Percentiles rank a stretch among this genome's conserved stretches.
These are phyloP conservation scores for Penicillium soppii DNA, from an alignment of 495 filamentous ascomycete species.

Conservation along the genomic window DNA sequence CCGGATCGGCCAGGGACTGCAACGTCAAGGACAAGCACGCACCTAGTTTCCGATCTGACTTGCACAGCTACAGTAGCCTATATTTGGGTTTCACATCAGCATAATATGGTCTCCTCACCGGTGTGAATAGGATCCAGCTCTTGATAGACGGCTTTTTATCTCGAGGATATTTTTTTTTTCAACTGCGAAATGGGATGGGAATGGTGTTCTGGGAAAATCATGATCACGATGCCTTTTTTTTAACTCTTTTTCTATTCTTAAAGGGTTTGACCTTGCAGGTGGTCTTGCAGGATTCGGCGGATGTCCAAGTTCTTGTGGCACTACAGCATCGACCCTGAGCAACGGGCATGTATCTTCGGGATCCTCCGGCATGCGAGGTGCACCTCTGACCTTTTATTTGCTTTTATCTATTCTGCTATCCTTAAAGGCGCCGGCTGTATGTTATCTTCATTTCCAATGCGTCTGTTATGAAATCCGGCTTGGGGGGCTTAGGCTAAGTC, in stretches of 20 bases:
- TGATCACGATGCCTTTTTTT: conserved; percentile 23
- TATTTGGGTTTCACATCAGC: conserved; percentile 10
- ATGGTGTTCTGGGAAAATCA: conserved; percentile 30
- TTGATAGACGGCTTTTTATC: conserved; percentile 33
- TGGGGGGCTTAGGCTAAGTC: not conserved
- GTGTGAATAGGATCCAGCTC: conserved; percentile 30
- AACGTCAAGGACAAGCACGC: conserved; percentile 22
- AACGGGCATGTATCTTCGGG: not conserved
- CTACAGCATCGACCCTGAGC: not conserved
- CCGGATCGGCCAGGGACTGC: conserved; percentile 55
- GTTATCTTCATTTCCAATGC: conserved; percentile 14
- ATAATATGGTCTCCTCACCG: conserved; percentile 9
- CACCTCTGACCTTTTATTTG: conserved; percentile 17
- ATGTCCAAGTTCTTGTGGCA: not conserved
- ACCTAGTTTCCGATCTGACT: not conserved
- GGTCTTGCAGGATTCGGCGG: conserved; percentile 1
- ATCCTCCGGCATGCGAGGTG: too few species aligned
- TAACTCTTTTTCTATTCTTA: conserved; percentile 13
- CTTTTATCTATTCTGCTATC: conserved; percentile 17
- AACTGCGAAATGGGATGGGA: conserved; percentile 24
- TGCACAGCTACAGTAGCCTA: not conserved
- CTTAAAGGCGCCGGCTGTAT: conserved; percentile 30
- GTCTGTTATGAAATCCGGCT: conserved; percentile 3
- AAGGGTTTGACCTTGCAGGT: conserved; percentile 7
- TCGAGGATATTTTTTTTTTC: conserved; percentile 18